A percentile compares a stretch with the other conserved stretches of the same genome.
phyloP scores from a whole-genome alignment of 2,329 filamentous ascomycete genomes.

The Drechslerella stenobrocha region DNA sequence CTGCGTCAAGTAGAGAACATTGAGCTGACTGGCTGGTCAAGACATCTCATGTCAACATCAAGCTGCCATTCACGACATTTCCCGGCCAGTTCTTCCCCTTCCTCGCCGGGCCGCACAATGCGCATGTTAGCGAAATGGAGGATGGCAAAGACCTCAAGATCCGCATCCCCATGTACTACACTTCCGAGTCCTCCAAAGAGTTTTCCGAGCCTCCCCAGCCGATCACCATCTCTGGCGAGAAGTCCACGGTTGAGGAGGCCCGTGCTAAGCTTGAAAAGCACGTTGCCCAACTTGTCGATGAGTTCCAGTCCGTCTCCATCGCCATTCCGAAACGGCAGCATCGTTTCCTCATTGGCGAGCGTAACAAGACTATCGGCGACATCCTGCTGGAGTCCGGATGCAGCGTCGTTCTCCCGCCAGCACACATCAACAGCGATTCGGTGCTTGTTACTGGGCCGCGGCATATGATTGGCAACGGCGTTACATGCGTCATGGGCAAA shows the following conservation, averaged over 20 bases:
- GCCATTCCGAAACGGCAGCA: constrained; percentile 73
- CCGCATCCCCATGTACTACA: constrained; percentile 66
- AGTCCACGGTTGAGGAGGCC: constrained; percentile 75
- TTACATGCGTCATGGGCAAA: constrained; percentile 83
- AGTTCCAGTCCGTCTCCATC: constrained; percentile 76
- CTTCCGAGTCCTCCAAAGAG: constrained; percentile 49
- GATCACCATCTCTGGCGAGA: constrained; percentile 85
- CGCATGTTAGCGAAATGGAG: constrained; percentile 69
- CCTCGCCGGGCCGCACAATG: constrained; percentile 77
- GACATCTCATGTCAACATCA: constrained; percentile 67
- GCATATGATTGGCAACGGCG: constrained; percentile 71
- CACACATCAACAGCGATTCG: constrained; percentile 75
- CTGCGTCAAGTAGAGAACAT: not conserved
- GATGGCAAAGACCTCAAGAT: constrained; percentile 75
- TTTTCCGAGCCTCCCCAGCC: constrained; percentile 50
- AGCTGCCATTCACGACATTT: constrained; percentile 69
- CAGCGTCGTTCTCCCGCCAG: constrained; percentile 76
- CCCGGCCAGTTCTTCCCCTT: constrained; percentile 95
- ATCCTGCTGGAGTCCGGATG: constrained; percentile 92
- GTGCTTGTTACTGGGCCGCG: constrained; percentile 82
- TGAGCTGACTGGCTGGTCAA: constrained; percentile 10
- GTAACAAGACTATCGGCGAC: constrained; percentile 76
- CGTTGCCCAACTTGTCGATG: constrained; percentile 72
- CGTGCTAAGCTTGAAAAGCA: constrained; percentile 78
- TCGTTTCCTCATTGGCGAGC: constrained; percentile 89